Evolutionary conservation across 176 grass and related monocot species (phyloP).

Genomic region (Saccharum officinarum): DNA sequence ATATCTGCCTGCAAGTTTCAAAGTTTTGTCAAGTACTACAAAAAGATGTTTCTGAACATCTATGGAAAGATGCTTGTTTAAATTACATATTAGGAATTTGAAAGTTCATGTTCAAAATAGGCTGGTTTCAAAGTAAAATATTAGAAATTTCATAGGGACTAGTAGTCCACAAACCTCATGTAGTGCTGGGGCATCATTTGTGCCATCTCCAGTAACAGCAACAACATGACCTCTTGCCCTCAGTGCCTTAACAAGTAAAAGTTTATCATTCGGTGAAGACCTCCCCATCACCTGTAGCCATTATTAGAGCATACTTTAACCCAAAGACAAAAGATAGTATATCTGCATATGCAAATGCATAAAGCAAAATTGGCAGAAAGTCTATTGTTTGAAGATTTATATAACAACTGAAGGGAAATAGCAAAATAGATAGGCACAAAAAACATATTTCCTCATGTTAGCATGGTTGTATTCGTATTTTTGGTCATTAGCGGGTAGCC

Average conservation of each 20-base stretch:
- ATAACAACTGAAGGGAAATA: background rate
- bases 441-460: background rate
- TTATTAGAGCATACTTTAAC: slow-evolving; percentile 29
- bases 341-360: background rate
- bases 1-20: slow-evolving; percentile 82
- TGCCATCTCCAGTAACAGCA: slow-evolving; percentile 97
- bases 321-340: background rate
- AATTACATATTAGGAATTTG: background rate
- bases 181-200: slow-evolving; percentile 94
- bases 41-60: slow-evolving; percentile 11
- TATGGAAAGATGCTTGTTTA: background rate
- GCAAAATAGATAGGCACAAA: background rate
- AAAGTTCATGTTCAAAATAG: background rate
- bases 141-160: background rate
- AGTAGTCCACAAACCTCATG: slow-evolving; percentile 66
- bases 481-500: no score
- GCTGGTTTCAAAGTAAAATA: background rate
- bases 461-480: background rate
- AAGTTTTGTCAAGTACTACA: slow-evolving; percentile 22
- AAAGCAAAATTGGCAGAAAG: background rate
- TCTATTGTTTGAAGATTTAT: background rate
- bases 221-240: slow-evolving; percentile 75
- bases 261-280: slow-evolving; percentile 95
- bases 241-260: slow-evolving; percentile 81
- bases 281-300: slow-evolving; percentile 85